phyloP scores from a whole-genome alignment of 2,329 filamentous ascomycete species.

The Penicillium sp. region DNA sequence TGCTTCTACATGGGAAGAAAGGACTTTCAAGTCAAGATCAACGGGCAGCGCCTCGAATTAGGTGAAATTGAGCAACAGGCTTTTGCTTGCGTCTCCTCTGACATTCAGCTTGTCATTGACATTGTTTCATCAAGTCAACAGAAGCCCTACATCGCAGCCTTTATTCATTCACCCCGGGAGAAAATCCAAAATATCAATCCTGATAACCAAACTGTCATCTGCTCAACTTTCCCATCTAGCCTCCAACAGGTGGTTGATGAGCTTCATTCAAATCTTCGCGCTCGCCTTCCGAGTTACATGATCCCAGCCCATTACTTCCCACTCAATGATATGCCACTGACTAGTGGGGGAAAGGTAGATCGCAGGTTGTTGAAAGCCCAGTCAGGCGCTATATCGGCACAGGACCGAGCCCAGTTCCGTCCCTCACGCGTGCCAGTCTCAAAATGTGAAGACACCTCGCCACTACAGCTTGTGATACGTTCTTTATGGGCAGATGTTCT shows the following conservation, averaged over 20 bases:
- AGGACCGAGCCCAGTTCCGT: neutral
- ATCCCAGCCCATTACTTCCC: neutral
- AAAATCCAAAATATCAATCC: no score
- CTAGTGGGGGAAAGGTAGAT: neutral
- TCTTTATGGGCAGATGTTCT: neutral
- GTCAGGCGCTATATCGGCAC: neutral
- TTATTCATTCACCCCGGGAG: no score
- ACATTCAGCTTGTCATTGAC: neutral
- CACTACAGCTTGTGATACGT: neutral
- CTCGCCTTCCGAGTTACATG: neutral
- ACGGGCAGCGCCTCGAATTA: neutral
- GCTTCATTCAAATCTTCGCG: neutral
- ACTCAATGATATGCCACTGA: neutral
- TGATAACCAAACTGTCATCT: neutral
- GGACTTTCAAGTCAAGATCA: neutral
- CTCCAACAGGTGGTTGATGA: neutral
- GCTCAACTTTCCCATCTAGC: neutral
- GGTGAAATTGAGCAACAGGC: slow-evolving; percentile 3
- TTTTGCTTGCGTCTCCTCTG: neutral
- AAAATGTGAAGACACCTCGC: neutral
- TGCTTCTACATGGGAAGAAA: neutral
- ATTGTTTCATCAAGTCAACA: neutral
- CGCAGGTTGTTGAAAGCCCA: neutral
- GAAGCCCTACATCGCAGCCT: neutral
- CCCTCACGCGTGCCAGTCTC: neutral